phyloP scores from a whole-genome alignment of 2,329 filamentous ascomycete species.

The Talaromyces sp. region DNA sequence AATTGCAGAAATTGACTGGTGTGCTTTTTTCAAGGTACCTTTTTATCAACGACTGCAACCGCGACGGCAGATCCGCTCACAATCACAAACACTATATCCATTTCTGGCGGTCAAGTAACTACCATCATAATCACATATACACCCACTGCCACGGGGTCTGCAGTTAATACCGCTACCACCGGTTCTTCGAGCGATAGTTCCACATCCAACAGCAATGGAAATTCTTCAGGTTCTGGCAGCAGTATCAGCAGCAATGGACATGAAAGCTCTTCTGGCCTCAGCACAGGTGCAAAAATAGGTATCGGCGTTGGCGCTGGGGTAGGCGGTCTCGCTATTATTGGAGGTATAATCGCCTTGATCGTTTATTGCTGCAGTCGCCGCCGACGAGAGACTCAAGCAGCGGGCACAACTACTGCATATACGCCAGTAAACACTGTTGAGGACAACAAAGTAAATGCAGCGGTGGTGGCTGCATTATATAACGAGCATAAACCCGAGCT shows the following conservation, averaged over 20 bases:
- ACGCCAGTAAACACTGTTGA: background rate
- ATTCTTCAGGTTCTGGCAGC: background rate
- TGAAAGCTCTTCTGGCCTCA: background rate
- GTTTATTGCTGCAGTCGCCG: constrained; percentile 1
- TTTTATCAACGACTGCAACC: background rate
- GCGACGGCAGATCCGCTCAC: background rate
- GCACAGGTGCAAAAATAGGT: constrained; percentile 12
- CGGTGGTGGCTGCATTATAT: background rate
- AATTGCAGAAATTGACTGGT: background rate
- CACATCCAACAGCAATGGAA: background rate
- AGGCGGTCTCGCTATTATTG: constrained; percentile 4
- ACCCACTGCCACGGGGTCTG: background rate
- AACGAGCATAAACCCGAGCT: constrained; percentile 7
- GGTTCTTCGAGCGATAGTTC: background rate
- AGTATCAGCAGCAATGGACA: background rate
- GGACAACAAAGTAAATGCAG: background rate
- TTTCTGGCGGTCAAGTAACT: background rate
- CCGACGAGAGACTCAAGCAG: background rate
- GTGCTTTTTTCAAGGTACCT: background rate
- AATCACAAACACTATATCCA: constrained; percentile 3
- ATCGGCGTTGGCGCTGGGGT: constrained; percentile 11
- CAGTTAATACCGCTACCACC: background rate
- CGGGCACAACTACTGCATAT: background rate
- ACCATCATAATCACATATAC: constrained; percentile 10
- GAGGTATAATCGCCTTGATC: background rate